Base-by-base conservation (phyloP, 495 filamentous ascomycete species). In the Aspergillus hancockii region DNA sequence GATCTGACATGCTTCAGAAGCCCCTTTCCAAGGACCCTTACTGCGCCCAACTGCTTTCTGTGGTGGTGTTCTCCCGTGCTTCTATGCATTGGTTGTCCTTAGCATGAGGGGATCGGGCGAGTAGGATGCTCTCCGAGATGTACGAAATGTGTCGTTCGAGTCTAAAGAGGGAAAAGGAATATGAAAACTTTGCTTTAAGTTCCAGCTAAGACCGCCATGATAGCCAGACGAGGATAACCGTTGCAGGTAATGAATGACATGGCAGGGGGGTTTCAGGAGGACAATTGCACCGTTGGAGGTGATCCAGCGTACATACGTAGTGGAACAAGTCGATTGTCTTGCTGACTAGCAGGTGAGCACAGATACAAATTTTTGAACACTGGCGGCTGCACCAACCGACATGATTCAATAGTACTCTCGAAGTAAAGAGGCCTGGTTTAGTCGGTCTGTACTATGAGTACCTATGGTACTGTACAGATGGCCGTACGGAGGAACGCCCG, bases 1-100 rank as follows among this genome's bases (percentile, higher is more conserved):
- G 38, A 2, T 41, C 7, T 41, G 38, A 41, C 38, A 41, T n/a
- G 38, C 12, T 41, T 41, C 10, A 23, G 43, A 8, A 9, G n/a
- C 4, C 16, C 40, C 21, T 47, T 47, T 22, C 21, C 21, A 14
- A n/a, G 21, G 5, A 18, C 19, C 21, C 3, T 23, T 22, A 23
- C 18, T 22, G 43, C 5, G 6, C 8, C 36, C 36, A 9, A 40
- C 3, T n/a, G 40, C 28, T 50, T 55, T 47, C 52, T 34, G 50
- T 58, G 41, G 23, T 16, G 54, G 54, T 53, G 28, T 73, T 73
- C 67, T 73, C 61, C 67, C 71, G 67, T 55, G 56, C 61, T 73
- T 71, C 68, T 58, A 73, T 73, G 71, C 67, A 70, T 67, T 49
- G 50, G 34, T 47, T 22, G n/a, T n/a, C n/a, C 6, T 51, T 49